These are phyloP conservation scores for Pilatotrama ljubarskyi DNA, from an alignment of 768 basidiomycete genomes.

Conservation along the genomic window DNA sequence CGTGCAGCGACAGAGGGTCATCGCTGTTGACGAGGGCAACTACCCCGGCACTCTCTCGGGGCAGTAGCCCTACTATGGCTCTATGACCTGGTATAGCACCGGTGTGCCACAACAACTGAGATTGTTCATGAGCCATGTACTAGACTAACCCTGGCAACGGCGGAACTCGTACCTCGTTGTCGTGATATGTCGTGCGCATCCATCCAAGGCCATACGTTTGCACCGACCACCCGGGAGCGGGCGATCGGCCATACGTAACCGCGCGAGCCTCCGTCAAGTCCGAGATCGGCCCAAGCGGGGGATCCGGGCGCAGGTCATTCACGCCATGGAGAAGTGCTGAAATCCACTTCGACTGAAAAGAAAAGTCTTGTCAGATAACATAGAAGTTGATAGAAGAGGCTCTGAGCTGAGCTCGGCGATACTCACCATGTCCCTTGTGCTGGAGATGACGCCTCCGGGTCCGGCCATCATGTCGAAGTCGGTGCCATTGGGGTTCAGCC, in stretches of 20 bases:
- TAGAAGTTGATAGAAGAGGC: too few relatives aligned
- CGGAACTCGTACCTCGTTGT: conserved; percentile 37
- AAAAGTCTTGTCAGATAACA: too few relatives aligned
- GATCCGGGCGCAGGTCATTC: conserved; percentile 31
- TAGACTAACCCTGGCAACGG: neutral
- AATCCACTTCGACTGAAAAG: conserved; percentile 41
- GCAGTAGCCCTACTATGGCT: conserved; percentile 35
- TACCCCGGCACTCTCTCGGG: conserved; percentile 38
- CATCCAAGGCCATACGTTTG: conserved; percentile 46
- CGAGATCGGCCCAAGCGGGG: conserved; percentile 30
- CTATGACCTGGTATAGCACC: conserved; percentile 40
- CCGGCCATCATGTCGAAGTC: conserved; percentile 34
- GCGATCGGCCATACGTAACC: conserved; percentile 22
- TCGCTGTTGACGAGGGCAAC: conserved; percentile 28
- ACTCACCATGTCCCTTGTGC: conserved; percentile 43
- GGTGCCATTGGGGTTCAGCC: conserved; percentile 27
- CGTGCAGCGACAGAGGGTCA: neutral
- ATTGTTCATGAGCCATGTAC: neutral
- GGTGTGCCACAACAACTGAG: conserved; percentile 36
- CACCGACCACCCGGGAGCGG: conserved; percentile 28
- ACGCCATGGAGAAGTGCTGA: conserved; percentile 37
- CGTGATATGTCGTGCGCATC: conserved; percentile 39
- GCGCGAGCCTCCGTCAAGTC: conserved; percentile 35
- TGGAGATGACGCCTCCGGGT: conserved; percentile 46
- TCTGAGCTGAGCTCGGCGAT: too few relatives aligned